Evolutionary conservation across 441 rosid species (phyloP).

Genomic region (Macaranga tanarius): DNA sequence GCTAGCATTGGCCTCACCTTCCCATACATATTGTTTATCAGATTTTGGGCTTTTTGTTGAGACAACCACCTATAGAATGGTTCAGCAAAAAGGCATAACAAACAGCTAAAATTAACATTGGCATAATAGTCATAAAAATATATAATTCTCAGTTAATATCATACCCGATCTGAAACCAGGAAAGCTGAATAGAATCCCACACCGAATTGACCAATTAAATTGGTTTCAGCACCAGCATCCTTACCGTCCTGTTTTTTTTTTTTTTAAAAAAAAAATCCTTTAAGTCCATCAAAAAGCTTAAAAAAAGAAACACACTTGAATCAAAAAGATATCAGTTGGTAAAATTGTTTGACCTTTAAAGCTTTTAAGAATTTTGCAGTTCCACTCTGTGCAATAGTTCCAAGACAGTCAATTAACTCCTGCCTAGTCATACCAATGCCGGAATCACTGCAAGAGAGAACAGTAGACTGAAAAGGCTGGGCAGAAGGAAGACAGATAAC

Average conservation of each 20-base stretch:
- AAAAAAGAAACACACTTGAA: background rate
- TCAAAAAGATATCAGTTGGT: background rate
- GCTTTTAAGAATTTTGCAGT: slow-evolving; percentile 94
- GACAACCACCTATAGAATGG: slow-evolving; percentile 55
- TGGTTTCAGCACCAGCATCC: slow-evolving; percentile 73
- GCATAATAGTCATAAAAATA: background rate
- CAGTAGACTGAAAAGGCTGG: slow-evolving; percentile 15
- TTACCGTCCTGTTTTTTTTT: slow-evolving; percentile 90
- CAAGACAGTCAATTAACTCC: slow-evolving; percentile 90
- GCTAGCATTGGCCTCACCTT: slow-evolving; percentile 88
- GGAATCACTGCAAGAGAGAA: slow-evolving; percentile 55
- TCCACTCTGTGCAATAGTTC: slow-evolving; percentile 96
- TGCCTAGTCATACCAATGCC: slow-evolving; percentile 95
- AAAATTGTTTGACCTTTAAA: slow-evolving; percentile 52
- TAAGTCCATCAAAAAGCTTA: slow-evolving; percentile 20
- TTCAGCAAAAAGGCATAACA: slow-evolving; percentile 9
- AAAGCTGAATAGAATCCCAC: slow-evolving; percentile 97
- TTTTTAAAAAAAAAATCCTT: slow-evolving; percentile 22
- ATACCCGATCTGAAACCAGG: slow-evolving; percentile 82
- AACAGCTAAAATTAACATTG: background rate
- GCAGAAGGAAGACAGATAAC: slow-evolving; percentile 2
- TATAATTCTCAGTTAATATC: background rate
- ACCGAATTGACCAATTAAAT: slow-evolving; percentile 96
- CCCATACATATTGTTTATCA: slow-evolving; percentile 88
- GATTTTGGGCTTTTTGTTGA: slow-evolving; percentile 90